Percentiles rank a stretch among this genome's conserved stretches.
phyloP scores from a whole-genome alignment of 495 filamentous ascomycete species.

The Talaromyces proteolyticus region DNA sequence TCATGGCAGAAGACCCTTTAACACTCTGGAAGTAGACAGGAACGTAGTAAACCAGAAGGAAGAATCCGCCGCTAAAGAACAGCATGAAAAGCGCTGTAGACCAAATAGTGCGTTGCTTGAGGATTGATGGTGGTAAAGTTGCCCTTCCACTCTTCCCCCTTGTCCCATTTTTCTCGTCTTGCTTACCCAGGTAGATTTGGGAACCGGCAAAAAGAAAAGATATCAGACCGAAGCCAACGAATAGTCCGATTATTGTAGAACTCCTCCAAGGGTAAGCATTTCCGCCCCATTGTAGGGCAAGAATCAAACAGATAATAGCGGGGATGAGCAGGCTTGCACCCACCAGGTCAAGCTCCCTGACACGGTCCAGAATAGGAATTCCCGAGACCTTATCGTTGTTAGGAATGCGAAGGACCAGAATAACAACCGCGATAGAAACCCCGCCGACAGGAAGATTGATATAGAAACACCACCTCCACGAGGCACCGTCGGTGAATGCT shows the following conservation, averaged over 20 bases:
- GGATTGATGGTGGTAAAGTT: slow-evolving; percentile 23
- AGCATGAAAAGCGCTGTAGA: slow-evolving; percentile 44
- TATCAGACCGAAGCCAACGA: slow-evolving; percentile 15
- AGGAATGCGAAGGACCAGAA: slow-evolving; percentile 33
- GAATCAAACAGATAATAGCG: slow-evolving; percentile 11
- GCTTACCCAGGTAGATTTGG: slow-evolving; percentile 17
- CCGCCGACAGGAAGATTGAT: slow-evolving; percentile 52
- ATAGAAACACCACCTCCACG: slow-evolving; percentile 50
- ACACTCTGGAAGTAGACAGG: slow-evolving; percentile 50
- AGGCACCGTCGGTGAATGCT: slow-evolving; percentile 37
- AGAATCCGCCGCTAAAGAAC: slow-evolving; percentile 51
- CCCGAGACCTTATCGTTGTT: slow-evolving; percentile 22
- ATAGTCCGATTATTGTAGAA: slow-evolving; percentile 9
- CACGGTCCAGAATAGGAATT: slow-evolving; percentile 17
- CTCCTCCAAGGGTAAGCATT: slow-evolving; percentile 8
- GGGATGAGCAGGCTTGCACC: slow-evolving; percentile 9
- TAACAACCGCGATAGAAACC: slow-evolving; percentile 44
- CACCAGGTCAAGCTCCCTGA: slow-evolving; percentile 11
- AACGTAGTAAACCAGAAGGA: slow-evolving; percentile 43
- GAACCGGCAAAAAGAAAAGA: slow-evolving; percentile 22
- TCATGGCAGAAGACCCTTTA: slow-evolving; percentile 51
- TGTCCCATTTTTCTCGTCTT: slow-evolving; percentile 9
- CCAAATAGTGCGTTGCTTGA: slow-evolving; percentile 41
- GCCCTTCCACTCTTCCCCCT: slow-evolving; percentile 6
- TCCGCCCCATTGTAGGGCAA: slow-evolving; percentile 19